These are phyloP conservation scores for Mucor mucedo DNA, from an alignment of 371 early-diverging fungal genomes.

Conservation along the genomic window DNA sequence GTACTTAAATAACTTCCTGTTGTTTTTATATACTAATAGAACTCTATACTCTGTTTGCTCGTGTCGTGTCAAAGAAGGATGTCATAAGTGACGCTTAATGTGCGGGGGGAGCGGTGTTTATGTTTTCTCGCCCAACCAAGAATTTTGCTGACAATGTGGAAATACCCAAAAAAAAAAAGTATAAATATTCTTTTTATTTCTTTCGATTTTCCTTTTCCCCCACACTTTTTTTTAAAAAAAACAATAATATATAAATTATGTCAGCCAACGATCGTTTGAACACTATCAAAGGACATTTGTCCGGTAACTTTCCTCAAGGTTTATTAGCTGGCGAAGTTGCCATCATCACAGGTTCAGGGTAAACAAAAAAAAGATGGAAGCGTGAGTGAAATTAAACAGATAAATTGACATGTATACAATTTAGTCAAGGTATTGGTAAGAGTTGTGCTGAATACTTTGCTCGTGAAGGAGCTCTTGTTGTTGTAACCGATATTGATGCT, in stretches of 20 bases:
- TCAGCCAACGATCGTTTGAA: slow-evolving; percentile 56
- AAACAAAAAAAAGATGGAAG: slow-evolving; percentile 16
- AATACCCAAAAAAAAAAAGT: background rate
- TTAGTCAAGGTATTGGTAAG: slow-evolving; percentile 81
- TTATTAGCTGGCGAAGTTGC: slow-evolving; percentile 80
- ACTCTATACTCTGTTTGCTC: background rate
- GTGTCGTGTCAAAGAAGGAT: no score
- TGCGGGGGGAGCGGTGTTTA: no score
- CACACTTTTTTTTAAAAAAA: slow-evolving; percentile 10
- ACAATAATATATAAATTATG: slow-evolving; percentile 29
- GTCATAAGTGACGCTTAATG: no score
- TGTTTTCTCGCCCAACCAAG: background rate
- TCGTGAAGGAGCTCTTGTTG: slow-evolving; percentile 79
- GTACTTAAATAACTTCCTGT: background rate
- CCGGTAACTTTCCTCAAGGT: slow-evolving; percentile 60
- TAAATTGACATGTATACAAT: background rate
- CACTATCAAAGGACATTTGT: slow-evolving; percentile 55
- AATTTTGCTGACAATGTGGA: background rate
- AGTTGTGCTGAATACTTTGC: slow-evolving; percentile 77
- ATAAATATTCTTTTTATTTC: background rate
- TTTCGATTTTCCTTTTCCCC: slow-evolving; percentile 22
- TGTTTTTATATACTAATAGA: slow-evolving; percentile 2
- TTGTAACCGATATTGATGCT: slow-evolving; percentile 69
- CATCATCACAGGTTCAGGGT: slow-evolving; percentile 84
- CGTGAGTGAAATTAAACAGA: background rate